These are phyloP conservation scores for Fraxinus americana DNA, from an alignment of 257 asterid species.

Conservation along the genomic window DNA sequence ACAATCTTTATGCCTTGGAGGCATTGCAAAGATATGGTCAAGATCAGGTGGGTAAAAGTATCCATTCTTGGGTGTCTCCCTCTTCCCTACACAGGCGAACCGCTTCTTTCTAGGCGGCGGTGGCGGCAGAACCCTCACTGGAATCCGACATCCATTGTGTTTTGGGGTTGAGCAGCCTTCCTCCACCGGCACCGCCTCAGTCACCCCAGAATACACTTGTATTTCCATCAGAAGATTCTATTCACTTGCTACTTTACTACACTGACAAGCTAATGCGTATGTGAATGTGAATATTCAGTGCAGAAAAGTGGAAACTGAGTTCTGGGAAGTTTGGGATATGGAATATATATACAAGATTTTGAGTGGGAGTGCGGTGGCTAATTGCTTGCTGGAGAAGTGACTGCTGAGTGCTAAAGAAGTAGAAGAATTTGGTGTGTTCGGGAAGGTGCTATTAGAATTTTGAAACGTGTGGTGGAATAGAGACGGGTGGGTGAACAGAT, in stretches of 20 bases:
- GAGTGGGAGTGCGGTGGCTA: background rate
- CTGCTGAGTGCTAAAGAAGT: background rate
- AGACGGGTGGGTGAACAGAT: background rate
- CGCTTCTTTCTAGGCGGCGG: slow-evolving; percentile 35
- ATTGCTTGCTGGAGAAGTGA: background rate
- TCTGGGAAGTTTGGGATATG: too few species aligned
- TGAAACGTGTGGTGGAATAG: background rate
- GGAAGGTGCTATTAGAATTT: background rate
- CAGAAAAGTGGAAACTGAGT: background rate
- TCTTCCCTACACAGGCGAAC: background rate
- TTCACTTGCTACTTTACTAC: background rate
- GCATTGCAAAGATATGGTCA: slow-evolving; percentile 20
- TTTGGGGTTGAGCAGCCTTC: slow-evolving; percentile 31
- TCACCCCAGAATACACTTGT: background rate
- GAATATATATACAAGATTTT: background rate
- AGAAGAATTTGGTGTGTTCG: background rate
- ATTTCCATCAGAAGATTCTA: background rate
- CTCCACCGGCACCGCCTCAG: slow-evolving; percentile 4
- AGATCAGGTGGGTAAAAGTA: slow-evolving; percentile 23
- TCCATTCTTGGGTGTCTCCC: slow-evolving; percentile 19
- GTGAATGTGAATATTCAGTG: background rate
- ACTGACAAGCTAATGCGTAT: background rate
- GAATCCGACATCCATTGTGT: slow-evolving; percentile 22
- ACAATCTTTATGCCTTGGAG: background rate
- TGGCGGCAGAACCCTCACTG: slow-evolving; percentile 12